Conservation (phyloP, 2,329 filamentous ascomycete genomes). For the Claviceps arundinis region DNA sequence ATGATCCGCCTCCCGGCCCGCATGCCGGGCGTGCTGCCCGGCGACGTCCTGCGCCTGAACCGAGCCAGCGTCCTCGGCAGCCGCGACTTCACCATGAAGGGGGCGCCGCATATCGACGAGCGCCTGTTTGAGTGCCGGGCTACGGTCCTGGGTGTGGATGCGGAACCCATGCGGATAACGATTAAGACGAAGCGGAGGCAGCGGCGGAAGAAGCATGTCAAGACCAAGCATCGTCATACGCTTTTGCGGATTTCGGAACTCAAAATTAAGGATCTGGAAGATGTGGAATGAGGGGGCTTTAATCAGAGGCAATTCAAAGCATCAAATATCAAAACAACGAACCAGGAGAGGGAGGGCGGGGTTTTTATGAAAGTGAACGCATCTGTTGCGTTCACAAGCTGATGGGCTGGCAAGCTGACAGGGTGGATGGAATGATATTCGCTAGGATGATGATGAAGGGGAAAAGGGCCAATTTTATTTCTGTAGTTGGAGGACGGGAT, state of each 20-base stretch:
- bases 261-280: conserved; percentile 40
- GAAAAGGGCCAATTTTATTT: neutral
- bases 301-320: too few relatives aligned
- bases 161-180: conserved; percentile 63
- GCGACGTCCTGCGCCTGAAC: conserved; percentile 79
- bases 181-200: conserved; percentile 73
- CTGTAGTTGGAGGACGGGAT: neutral
- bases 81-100: conserved; percentile 81
- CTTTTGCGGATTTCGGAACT: conserved; percentile 75
- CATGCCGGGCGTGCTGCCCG: conserved; percentile 63
- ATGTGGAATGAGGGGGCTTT: conserved; percentile 16
- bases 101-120: conserved; percentile 70
- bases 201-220: conserved; percentile 58
- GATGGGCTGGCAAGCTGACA: too few relatives aligned
- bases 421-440: neutral
- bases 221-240: conserved; percentile 86
- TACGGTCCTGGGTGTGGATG: conserved; percentile 71
- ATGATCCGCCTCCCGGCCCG: conserved; percentile 64
- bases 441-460: neutral
- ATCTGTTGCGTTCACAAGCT: neutral
- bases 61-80: conserved; percentile 72
- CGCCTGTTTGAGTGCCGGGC: conserved; percentile 74
- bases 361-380: neutral
- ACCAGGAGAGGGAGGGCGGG: too few relatives aligned
- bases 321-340: too few relatives aligned